Evolutionary conservation across 306 rosid genomes (phyloP).

Genomic region (Acacia melanoxylon): DNA sequence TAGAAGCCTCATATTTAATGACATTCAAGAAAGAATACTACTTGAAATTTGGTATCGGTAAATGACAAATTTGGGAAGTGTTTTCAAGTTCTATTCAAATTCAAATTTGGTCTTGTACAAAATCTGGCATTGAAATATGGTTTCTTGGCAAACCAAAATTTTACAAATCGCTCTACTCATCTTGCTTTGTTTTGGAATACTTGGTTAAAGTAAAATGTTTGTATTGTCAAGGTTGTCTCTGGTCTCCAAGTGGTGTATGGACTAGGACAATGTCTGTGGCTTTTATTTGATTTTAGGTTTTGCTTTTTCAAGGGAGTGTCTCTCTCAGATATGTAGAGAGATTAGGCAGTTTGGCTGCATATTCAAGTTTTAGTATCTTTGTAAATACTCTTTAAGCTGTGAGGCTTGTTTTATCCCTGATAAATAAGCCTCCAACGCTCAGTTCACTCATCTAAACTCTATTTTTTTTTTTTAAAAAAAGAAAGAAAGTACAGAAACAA

Average conservation of each 20-base stretch:
- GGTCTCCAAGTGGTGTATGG: background rate
- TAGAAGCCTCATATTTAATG: background rate
- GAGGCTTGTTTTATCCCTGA: background rate
- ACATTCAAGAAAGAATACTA: background rate
- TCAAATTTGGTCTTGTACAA: background rate
- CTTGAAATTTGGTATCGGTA: slow-evolving; percentile 1
- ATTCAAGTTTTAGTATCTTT: background rate
- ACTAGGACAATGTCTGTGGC: background rate
- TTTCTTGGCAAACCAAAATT: background rate
- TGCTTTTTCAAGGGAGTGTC: background rate
- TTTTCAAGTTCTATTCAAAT: slow-evolving; percentile 10
- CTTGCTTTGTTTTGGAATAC: background rate
- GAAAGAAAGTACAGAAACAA: background rate
- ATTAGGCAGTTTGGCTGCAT: background rate
- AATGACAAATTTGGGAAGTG: slow-evolving; percentile 4
- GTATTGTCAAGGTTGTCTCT: background rate
- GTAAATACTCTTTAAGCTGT: background rate
- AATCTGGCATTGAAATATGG: background rate
- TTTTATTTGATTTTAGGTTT: background rate
- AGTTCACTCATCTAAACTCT: background rate
- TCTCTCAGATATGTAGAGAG: background rate
- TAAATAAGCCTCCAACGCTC: background rate
- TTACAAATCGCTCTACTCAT: background rate
- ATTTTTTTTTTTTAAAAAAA: background rate
- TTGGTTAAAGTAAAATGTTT: background rate